Evolutionary conservation across 352 stramenopile genomes (phyloP).

Genomic region (Globisporangium takayamanum): DNA sequence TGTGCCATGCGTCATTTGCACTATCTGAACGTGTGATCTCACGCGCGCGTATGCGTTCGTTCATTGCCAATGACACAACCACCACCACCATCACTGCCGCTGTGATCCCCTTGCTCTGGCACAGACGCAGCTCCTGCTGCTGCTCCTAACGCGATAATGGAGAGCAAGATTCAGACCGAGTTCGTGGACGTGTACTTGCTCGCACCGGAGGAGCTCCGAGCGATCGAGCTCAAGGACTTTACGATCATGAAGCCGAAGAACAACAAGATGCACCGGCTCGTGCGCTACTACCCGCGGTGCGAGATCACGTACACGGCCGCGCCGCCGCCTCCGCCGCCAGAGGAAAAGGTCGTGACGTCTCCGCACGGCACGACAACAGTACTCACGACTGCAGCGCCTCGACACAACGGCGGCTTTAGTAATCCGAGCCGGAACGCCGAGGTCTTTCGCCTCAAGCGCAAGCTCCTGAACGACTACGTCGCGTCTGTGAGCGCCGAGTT

Average conservation of each 20-base stretch:
- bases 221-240: slow-evolving; percentile 69
- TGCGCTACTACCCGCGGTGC: slow-evolving; percentile 56
- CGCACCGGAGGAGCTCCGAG: slow-evolving; percentile 49
- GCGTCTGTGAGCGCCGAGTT: slow-evolving; percentile 14
- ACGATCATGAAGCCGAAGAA: slow-evolving; percentile 83
- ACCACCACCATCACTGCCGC: too few relatives aligned
- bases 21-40: neutral
- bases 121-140: neutral
- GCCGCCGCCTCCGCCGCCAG: slow-evolving; percentile 39
- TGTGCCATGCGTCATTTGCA: too few relatives aligned
- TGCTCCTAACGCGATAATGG: neutral
- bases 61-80: neutral
- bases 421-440: slow-evolving; percentile 65
- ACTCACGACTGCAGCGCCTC: slow-evolving; percentile 24
- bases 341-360: slow-evolving; percentile 52
- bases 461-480: slow-evolving; percentile 55
- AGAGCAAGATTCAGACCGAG: slow-evolving; percentile 28
- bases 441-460: slow-evolving; percentile 62
- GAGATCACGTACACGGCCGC: slow-evolving; percentile 70
- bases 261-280: slow-evolving; percentile 65
- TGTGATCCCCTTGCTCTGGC: too few relatives aligned
- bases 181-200: slow-evolving; percentile 71
- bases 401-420: slow-evolving; percentile 64
- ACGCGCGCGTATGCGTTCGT: neutral
- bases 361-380: slow-evolving; percentile 46